Conservation (phyloP, 2,329 filamentous ascomycete species). For the Cucurbitaria berberidis region DNA sequence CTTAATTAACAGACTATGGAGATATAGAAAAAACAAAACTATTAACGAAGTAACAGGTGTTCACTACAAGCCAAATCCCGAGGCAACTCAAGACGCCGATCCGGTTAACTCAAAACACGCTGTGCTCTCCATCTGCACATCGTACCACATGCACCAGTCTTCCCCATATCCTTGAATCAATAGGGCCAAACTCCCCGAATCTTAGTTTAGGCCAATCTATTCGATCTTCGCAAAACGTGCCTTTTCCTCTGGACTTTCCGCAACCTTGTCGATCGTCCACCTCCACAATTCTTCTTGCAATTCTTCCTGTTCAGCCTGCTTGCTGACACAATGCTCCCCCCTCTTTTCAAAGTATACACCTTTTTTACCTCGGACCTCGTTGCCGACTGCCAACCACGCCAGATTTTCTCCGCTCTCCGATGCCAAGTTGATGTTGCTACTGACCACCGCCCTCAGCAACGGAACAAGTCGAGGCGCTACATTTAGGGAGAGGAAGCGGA, state of each 20-base stretch:
- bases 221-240: slow-evolving; percentile 25
- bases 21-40: no score
- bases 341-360: slow-evolving; percentile 56
- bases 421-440: slow-evolving; percentile 49
- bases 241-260: slow-evolving; percentile 31
- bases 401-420: slow-evolving; percentile 51
- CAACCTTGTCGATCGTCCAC: slow-evolving; percentile 53
- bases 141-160: no score
- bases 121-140: no score
- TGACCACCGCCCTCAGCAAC: slow-evolving; percentile 44
- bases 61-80: no score
- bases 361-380: slow-evolving; percentile 42
- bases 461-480: slow-evolving; percentile 48
- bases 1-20: no score
- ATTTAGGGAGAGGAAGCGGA: slow-evolving; percentile 44
- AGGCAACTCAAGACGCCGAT: no score
- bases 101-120: no score
- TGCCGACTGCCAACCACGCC: slow-evolving; percentile 49
- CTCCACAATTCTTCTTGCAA: slow-evolving; percentile 55
- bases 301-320: slow-evolving; percentile 51
- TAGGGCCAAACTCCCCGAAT: background rate
- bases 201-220: background rate
- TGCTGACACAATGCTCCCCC: slow-evolving; percentile 51
- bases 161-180: background rate
- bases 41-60: no score